Evolutionary conservation across 495 filamentous ascomycete species (phyloP).

Genomic region (Chaetomidium leptoderma): DNA sequence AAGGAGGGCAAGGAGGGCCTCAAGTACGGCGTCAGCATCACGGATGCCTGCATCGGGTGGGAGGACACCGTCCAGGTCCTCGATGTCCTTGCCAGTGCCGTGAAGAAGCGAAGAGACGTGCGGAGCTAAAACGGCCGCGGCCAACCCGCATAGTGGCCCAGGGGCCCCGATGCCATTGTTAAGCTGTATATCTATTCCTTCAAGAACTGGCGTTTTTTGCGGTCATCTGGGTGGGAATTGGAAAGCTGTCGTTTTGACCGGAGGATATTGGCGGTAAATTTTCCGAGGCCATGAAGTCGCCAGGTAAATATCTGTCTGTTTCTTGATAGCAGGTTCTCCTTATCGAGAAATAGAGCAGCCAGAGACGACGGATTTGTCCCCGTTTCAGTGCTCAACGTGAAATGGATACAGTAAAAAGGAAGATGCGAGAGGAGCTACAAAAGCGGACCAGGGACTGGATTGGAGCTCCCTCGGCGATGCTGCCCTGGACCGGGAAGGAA

Average conservation of each 20-base stretch:
- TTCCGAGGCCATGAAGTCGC: background rate
- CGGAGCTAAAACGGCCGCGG: conserved; percentile 25
- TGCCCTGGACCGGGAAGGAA: too few relatives aligned
- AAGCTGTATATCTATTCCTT: background rate
- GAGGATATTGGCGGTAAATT: background rate
- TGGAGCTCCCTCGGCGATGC: too few relatives aligned
- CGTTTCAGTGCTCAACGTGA: too few relatives aligned
- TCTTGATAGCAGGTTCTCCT: background rate
- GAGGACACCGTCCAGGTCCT: conserved; percentile 84
- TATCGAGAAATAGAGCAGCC: too few relatives aligned
- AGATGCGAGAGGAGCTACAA: too few relatives aligned
- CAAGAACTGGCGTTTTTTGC: conserved; percentile 1
- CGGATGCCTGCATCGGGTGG: conserved; percentile 95
- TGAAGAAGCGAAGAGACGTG: conserved; percentile 60
- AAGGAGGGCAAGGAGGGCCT: conserved; percentile 81
- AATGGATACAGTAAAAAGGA: too few relatives aligned
- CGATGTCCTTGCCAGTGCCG: conserved; percentile 72
- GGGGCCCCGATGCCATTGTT: background rate
- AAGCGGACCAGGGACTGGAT: too few relatives aligned
- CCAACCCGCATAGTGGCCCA: background rate
- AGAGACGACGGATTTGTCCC: too few relatives aligned
- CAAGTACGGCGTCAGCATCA: conserved; percentile 95
- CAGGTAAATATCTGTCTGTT: background rate
- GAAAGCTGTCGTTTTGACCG: conserved; percentile 4
- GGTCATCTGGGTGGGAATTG: conserved; percentile 3